phyloP scores from a whole-genome alignment of 345 rosid genomes.

The Eucalyptus curtisii region DNA sequence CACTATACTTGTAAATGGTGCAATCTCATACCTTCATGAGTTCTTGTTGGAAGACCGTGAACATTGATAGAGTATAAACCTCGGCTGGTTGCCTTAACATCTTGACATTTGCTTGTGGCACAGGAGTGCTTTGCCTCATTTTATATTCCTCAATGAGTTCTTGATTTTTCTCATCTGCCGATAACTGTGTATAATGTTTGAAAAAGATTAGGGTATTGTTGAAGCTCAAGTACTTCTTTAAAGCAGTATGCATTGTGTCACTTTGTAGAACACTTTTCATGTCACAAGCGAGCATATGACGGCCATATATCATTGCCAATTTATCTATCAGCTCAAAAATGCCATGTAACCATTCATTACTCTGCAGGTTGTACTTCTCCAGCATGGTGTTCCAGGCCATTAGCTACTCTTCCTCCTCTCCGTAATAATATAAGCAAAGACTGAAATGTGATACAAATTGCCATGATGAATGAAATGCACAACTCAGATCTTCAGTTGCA shows the following conservation, averaged over 20 bases:
- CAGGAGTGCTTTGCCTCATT: not conserved
- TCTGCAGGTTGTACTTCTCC: constrained; percentile 7
- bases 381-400: constrained; percentile 14
- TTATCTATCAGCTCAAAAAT: constrained; percentile 17
- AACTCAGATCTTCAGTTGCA: constrained; percentile 15
- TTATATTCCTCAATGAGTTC: not conserved
- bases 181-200: not conserved
- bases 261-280: not conserved
- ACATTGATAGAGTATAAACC: not conserved
- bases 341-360: constrained; percentile 21
- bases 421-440: not conserved
- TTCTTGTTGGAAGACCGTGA: not conserved
- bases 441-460: not conserved
- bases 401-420: constrained; percentile 6
- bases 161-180: not conserved
- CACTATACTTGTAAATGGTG: not conserved
- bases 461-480: not conserved
- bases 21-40: not conserved
- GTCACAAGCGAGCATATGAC: not conserved
- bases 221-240: not conserved
- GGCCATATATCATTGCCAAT: constrained; percentile 16
- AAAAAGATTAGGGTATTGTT: not conserved
- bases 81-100: not conserved
- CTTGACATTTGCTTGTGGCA: not conserved
- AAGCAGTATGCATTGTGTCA: not conserved